Evolutionary conservation across 805 yeast genomes (phyloP), one percentile per base, ranked within the genome.

Genomic region (Zygosaccharomyces rouxii): DNA sequence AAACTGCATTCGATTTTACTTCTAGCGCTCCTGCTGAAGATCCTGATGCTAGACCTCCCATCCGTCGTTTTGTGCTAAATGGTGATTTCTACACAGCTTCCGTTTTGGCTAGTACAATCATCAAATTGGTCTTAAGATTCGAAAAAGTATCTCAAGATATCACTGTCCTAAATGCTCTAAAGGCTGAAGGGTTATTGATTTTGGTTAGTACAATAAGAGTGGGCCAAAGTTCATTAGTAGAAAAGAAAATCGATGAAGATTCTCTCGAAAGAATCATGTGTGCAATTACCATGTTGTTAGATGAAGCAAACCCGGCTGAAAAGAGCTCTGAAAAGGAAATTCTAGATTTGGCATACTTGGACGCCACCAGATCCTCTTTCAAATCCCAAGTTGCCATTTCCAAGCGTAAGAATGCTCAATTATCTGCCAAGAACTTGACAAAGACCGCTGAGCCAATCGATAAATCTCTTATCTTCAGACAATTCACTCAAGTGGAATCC

Each of bases 51-150:
- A 76, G 75, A 56, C 88, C 90, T 25, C 88, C 95, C 40, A 72
- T 95, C 57, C 84, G 99, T 61, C 80, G 83, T 50, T 79, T 89
- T 42, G 80, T 95, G 46, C 71, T 90, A 50, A 83, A 78, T 47
- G 97, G 98, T 51, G 96, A 92, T 62, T 89, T 84, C 70, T 94
- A 90, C 69, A 79, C 95, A 42, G 92, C 89, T 10, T 83, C 97
- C 2, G 92, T 90, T 18, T 74, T 95, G 51, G 79, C 96, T 0
- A 83, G 95, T 2, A 85, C 98, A 1, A 78, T 94, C 56, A 88
- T 95, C 40, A 94, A 94, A 72, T 77, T 94, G 48, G 86, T 89
- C 22, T 73, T 94, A 59, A 80, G 96, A 64, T 80, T 85, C 61
- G 77, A 80, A 52, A 78, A 79, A 55, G 67, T 79, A 33, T 71